Evolutionary conservation across 352 stramenopile genomes (phyloP).

Genomic region (Stramenopiles sp.): DNA sequence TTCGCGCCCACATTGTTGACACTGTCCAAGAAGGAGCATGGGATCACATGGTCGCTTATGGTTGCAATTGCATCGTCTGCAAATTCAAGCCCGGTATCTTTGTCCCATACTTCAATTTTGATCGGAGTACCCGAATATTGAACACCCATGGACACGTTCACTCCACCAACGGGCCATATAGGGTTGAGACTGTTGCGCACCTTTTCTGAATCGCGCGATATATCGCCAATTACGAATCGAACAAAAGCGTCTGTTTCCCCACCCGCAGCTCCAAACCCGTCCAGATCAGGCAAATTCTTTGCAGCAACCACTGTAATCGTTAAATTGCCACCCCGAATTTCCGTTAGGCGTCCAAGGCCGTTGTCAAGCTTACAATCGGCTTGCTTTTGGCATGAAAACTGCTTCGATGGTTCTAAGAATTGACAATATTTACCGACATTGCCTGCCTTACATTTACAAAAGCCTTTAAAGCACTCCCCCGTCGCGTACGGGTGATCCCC

Average conservation of each 20-base stretch:
- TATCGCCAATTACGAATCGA: slow-evolving; percentile 43
- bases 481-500: no score
- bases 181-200: slow-evolving; percentile 52
- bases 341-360: no score
- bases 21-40: slow-evolving; percentile 54
- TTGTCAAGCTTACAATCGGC: no score
- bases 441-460: no score
- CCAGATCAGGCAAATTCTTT: slow-evolving; percentile 51
- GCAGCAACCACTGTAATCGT: slow-evolving; percentile 58
- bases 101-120: slow-evolving; percentile 39
- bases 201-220: slow-evolving; percentile 33
- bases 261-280: slow-evolving; percentile 41
- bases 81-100: slow-evolving; percentile 59
- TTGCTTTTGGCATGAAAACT: no score
- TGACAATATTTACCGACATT: no score
- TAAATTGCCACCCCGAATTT: slow-evolving; percentile 59
- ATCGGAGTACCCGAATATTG: slow-evolving; percentile 51
- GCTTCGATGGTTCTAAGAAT: no score
- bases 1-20: no score
- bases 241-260: slow-evolving; percentile 50
- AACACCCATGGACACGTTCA: slow-evolving; percentile 58
- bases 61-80: slow-evolving; percentile 48
- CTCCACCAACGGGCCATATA: slow-evolving; percentile 38
- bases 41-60: slow-evolving; percentile 45
- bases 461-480: no score